These are phyloP conservation scores for Tylopilus felleus DNA, from an alignment of 768 basidiomycete species.

Conservation along the genomic window DNA sequence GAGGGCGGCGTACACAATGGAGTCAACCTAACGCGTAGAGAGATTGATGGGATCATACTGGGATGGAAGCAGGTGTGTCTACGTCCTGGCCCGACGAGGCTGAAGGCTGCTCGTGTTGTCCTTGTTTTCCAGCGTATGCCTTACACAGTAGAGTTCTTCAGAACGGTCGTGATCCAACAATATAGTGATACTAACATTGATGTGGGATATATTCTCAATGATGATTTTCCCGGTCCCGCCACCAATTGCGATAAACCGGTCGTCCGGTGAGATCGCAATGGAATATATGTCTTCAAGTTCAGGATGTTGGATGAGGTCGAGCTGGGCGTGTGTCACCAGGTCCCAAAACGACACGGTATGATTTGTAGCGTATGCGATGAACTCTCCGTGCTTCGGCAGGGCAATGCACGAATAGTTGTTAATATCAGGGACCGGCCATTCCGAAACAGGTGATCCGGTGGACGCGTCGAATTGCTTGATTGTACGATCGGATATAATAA, in stretches of 20 bases:
- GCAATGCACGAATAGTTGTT: background rate
- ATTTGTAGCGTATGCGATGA: background rate
- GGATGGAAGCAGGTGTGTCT: background rate
- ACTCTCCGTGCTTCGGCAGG: background rate
- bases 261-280: background rate
- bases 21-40: no score
- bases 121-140: background rate
- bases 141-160: background rate
- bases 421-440: background rate
- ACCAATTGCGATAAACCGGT: background rate
- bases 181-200: background rate
- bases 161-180: no score
- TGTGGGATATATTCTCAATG: background rate
- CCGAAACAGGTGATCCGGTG: background rate
- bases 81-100: background rate
- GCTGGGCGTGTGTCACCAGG: background rate
- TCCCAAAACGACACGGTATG: background rate
- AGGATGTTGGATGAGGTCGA: background rate
- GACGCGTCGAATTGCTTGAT: background rate
- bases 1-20: no score
- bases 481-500: background rate
- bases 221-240: background rate
- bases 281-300: accelerated
- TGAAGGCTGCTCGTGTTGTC: background rate
- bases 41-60: background rate